Conservation (phyloP, 305 asterid genomes). For the Petunia hybrid region DNA sequence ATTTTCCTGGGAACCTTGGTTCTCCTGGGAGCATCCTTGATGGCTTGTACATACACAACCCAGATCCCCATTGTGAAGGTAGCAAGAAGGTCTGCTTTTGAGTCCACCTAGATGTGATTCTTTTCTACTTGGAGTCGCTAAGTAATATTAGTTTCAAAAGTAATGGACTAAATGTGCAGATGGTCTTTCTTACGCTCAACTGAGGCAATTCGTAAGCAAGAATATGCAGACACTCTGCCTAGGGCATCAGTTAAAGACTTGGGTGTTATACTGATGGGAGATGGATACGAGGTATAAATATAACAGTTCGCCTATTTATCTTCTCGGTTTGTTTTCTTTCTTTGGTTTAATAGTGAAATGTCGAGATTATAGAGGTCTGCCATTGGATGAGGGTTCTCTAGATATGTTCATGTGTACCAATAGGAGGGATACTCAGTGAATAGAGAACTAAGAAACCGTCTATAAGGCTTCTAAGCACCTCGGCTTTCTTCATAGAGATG, state of each 20-base stretch:
- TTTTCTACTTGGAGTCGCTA: conserved; percentile 13
- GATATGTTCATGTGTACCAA: neutral
- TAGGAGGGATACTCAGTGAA: neutral
- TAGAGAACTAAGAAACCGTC: neutral
- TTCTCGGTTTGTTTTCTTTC: neutral
- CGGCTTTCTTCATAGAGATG: neutral
- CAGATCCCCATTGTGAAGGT: conserved; percentile 87
- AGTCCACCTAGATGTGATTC: neutral
- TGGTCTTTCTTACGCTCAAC: conserved; percentile 86
- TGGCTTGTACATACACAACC: conserved; percentile 90
- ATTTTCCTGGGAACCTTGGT: conserved; percentile 67
- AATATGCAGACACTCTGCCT: conserved; percentile 74
- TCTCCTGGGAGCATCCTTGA: conserved; percentile 84
- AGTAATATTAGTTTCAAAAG: neutral
- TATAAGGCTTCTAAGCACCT: neutral
- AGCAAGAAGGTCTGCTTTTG: conserved; percentile 77
- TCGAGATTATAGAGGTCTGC: conserved; percentile 5
- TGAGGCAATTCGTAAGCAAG: conserved; percentile 77
- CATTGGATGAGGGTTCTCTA: neutral
- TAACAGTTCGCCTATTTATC: neutral
- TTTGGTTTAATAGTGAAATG: conserved; percentile 5
- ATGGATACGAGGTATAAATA: conserved; percentile 79
- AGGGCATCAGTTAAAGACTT: conserved; percentile 85
- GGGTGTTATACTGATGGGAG: conserved; percentile 83
- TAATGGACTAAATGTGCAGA: conserved; percentile 47